Base-by-base conservation (phyloP, 108 stramenopile genomes). In the Stephanodiscus triporus region DNA sequence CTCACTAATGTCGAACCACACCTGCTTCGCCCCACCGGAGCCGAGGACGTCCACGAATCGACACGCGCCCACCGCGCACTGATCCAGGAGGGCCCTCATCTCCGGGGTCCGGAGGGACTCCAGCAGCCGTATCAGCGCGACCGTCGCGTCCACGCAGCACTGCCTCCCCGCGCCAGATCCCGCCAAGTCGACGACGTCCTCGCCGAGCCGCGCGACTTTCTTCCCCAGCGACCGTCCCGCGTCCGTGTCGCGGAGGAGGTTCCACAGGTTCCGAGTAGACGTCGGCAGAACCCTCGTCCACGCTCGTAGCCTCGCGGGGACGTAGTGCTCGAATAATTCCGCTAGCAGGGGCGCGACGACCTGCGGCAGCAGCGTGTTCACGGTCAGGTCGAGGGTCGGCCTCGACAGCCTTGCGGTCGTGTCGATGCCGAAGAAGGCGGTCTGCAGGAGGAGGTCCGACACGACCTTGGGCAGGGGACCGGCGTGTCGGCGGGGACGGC, bases 31-130 rank as follows among this genome's bases (percentile, higher is more conserved):
- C 19, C 77, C 77, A 62, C 93, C 90, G 45, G 84, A 84, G 20
- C 73, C 66, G 38, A 75, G 63, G 3, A 76, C 87, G 72, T 94
- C 89, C 0, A 91, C 67, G 13, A 89, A 37, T 19, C 90, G 89
- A 68, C 83, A 82, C 40, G 80, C 78, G 13, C 85, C 51, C 3
- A 91, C 77, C 14, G 80, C 74, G 29, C 73, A 53, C 68, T 91
- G 93, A 42, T 90, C 85, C 55, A 90, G 54, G 20, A 82, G 68
- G 20, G 72, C 63, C 47, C 84, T 60, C 43, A 86, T 70, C 77
- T 94, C 93, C 5, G 90, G 90, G 38, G 93, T 91, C 63, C 88
- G 83, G 73, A 89, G 49, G 10, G 88, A 87, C 66, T 89, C 87
- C 8, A 81, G 62, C 9, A 88, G 38, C 63, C 89, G 87, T 49